Evolutionary conservation across 169 alveolate genomes (phyloP), one percentile per base, ranked within the genome.

Genomic region (Cryptosporidium muris): DNA sequence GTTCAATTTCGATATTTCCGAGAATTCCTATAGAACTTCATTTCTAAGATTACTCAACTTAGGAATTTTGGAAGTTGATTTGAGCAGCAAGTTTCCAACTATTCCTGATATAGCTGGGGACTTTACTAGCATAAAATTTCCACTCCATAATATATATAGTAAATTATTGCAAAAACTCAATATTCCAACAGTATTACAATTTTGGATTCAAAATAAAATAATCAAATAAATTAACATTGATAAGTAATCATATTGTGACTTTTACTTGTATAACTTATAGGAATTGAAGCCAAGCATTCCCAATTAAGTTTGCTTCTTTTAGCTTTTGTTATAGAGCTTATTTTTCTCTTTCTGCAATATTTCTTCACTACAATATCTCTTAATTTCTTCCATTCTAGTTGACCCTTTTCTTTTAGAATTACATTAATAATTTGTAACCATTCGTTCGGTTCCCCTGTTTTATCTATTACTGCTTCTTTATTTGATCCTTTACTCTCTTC

Each of bases 201-300:
- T 45, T 60, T 74, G 85, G 85, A 40, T 74, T 12, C 54, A 58
- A 74, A 42, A 48, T n/a, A 53, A 74, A 14, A 74, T 74, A 48
- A 11, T 74, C n/a, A 54, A 43, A 42, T 74, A 38, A 74, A 34
- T 25, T 74, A 2, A 16, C 14, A 49, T 9, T 54, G 43, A 14
- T 14, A 45, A 25, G 48, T 14, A 9, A 74, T 60, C 49, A 56
- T 56, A 14, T 74, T 74, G 25, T 66, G 60, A 9, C 45, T 51
- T n/a, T 42, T 74, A 36, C 48, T 56, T 25, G 85, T 74, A 74
- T 74, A 74, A 11, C 36, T 40, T 7, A 74, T 14, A 16, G 85
- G 85, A 43, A 74, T 74, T 54, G 85, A 36, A 7, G 85, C 67
- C 38, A 74, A 68, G 12, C 56, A 58, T 52, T 74, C 85, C 85